Evolutionary conservation across 306 rosid genomes (phyloP).

Genomic region (Dalbergia oliveri): DNA sequence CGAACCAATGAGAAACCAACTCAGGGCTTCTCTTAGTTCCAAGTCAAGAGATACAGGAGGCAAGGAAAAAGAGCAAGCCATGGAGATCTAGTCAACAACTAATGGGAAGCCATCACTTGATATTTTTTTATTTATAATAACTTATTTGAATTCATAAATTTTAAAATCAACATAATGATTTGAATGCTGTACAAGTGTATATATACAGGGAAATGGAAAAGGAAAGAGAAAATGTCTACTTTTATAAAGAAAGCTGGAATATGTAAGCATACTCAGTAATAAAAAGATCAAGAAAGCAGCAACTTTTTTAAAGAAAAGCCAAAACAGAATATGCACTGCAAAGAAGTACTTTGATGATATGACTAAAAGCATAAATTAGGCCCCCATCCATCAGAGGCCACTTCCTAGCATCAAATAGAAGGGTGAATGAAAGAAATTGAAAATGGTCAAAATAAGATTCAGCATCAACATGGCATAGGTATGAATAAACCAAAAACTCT

Average conservation of each 20-base stretch:
- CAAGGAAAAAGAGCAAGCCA: conserved; percentile 9
- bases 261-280: neutral
- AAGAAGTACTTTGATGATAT: neutral
- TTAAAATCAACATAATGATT: no score
- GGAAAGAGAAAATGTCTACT: neutral
- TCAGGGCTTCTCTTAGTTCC: no score
- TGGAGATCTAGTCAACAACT: neutral
- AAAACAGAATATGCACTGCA: conserved; percentile 3
- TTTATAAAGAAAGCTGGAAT: neutral
- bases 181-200: neutral
- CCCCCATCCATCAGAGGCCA: neutral
- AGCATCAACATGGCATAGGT: neutral
- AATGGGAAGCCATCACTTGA: no score
- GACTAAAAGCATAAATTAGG: neutral
- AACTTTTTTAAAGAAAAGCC: neutral
- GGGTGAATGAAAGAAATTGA: neutral
- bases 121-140: no score
- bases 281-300: conserved; percentile 1
- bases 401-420: neutral
- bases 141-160: no score
- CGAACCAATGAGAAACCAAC: neutral
- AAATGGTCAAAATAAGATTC: neutral
- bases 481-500: neutral
- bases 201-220: neutral
- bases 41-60: neutral